Evolutionary conservation across 768 basidiomycete genomes (phyloP), one percentile per base, ranked within the genome.

Genomic region (Boletus rubropictus): DNA sequence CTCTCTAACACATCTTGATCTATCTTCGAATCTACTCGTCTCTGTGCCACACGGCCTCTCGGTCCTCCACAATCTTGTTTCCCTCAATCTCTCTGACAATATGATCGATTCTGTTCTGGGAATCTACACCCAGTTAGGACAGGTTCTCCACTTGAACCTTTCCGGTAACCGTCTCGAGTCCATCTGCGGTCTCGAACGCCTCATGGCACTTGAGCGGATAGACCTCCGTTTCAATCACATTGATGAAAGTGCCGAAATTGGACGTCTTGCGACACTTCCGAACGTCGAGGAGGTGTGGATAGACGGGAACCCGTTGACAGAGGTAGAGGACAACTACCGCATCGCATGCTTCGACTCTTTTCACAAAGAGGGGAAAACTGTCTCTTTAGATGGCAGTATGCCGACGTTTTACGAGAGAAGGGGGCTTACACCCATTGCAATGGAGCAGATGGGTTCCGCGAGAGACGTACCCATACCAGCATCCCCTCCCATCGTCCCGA

Each of bases 71-170:
- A 86, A 84, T 52, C 86, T 99, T 43, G 67, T 81, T 44, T 89
- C 87, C n/a, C 83, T 99, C 56, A 94, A 96, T 67, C 79, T 99
- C n/a, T 77, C 89, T 14, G 87, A 94, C 66, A 99, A 99, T 70
- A 90, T 99, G 81, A 92, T 99, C 55, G 92, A 95, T 63, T 93
- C 94, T 15, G 85, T 98, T 15, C 78, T 93, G 4, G 87, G 89
- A 24, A 89, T 96, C 48, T 88, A 92, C 60, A 78, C 78, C 31
- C 79, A 82, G 43, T 76, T 97, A 31, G 89, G 89, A 2, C 81
- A 84, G 51, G 74, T 96, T 21, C 72, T 84, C 15, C 72, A 76
- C 6, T 72, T 98, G 57, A 92, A 95, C 65, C 75, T 98, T 15
- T 78, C 88, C 1, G 72, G 76, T 45, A 98, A 98, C 60, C 81